A percentile compares a stretch with the other conserved stretches of the same genome.
Evolutionary conservation across 1,139 yeast species (phyloP).

Genomic region (Yamadazyma atmosphaerica): DNA sequence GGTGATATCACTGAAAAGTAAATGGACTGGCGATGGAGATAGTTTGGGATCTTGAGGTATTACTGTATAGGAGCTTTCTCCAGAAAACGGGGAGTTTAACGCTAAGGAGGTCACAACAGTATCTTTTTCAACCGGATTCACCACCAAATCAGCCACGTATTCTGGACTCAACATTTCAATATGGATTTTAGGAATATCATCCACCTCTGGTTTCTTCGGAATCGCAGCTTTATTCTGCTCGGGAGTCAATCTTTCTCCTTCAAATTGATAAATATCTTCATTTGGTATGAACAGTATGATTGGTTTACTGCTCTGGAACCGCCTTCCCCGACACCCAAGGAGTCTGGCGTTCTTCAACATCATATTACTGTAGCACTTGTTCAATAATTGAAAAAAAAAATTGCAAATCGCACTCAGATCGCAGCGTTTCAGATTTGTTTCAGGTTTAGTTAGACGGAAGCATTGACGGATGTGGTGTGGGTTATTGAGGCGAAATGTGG

Average conservation of each 20-base stretch:
- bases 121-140: conserved; percentile 29
- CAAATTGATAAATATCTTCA: conserved; percentile 30
- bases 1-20: conserved; percentile 31
- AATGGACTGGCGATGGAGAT: conserved; percentile 16
- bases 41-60: conserved; percentile 19
- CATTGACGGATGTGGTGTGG: too few species aligned
- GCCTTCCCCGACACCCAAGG: background rate
- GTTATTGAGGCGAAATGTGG: too few species aligned
- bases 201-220: conserved; percentile 28
- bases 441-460: conserved; percentile 1
- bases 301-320: conserved; percentile 9
- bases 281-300: conserved; percentile 34
- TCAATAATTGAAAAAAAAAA: background rate
- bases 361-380: background rate
- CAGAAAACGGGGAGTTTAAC: conserved; percentile 28
- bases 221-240: conserved; percentile 36
- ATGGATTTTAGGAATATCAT: conserved; percentile 21
- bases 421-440: conserved; percentile 11
- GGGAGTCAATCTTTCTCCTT: conserved; percentile 31
- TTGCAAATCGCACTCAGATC: background rate
- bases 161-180: conserved; percentile 38
- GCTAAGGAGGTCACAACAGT: conserved; percentile 31
- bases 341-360: background rate
- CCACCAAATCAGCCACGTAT: conserved; percentile 34
- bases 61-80: conserved; percentile 24